Evolutionary conservation across 2,329 filamentous ascomycete species (phyloP), one percentile per base, ranked within the genome.

Genomic region (Magnaporthiopsis incrustans): DNA sequence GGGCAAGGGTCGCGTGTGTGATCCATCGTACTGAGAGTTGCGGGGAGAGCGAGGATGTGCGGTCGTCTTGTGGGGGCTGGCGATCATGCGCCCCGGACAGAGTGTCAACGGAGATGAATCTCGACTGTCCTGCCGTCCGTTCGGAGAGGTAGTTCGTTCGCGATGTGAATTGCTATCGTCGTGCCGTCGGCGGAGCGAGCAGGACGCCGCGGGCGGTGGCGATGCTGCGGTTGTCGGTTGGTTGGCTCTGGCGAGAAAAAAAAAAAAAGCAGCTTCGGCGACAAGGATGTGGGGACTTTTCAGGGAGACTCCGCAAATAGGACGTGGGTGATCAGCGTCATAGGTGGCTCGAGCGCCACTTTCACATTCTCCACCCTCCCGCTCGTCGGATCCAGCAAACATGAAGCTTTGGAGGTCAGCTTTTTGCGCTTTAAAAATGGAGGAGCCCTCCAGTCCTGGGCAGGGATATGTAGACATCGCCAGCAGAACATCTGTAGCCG

Each of bases 1-100:
- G 95, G 95, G 79, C 95, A 98, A 67, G 95, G 95, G 79, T 98
- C 95, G 81, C 95, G 86, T 68, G 91, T 90, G 83, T 98, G 95
- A 87, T 99, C 94, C 90, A 97, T 95, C 63, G 69, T 68, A 63
- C 60, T 30, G 33, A 59, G 57, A 12, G 35, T 63, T 61, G 60
- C 33, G 58, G 63, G n/a, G 35, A 60, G 6, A 25, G 18, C 4
- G 44, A 53, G 22, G 44, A 22, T 61, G 15, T 18, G 57, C 57
- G 25, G 57, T 27, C 26, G n/a, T 22, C 15, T 11, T 1, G 26
- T 8, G 57, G 14, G 57, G 22, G 57, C 26, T 58, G 57, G 26
- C 57, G 56, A 44, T 44, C 14, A n/a, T 14, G 56, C 30, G 56
- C 56, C 18, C 25, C n/a, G 4, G 56, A 26, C n/a, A 25, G 53